These are phyloP conservation scores for Plasmopara muralis DNA, from an alignment of 352 stramenopile species.

Conservation along the genomic window DNA sequence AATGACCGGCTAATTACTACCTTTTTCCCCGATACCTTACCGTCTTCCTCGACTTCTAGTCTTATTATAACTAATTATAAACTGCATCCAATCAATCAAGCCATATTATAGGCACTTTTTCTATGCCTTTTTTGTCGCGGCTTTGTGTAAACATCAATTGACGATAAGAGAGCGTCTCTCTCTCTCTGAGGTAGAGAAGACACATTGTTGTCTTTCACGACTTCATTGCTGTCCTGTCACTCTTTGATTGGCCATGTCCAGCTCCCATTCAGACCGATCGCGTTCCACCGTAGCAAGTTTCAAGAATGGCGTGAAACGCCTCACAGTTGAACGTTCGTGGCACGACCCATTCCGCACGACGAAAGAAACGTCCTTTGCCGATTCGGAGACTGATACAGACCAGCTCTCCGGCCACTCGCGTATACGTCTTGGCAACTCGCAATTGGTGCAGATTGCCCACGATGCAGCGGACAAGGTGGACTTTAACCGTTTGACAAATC, in stretches of 20 bases:
- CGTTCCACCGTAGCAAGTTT: slow-evolving; percentile 19
- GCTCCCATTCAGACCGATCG: slow-evolving; percentile 14
- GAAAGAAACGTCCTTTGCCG: slow-evolving; percentile 18
- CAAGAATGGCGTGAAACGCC: slow-evolving; percentile 21
- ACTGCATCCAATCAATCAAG: too few relatives aligned
- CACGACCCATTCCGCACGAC: slow-evolving; percentile 13
- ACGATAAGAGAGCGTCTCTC: too few relatives aligned
- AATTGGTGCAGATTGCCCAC: slow-evolving; percentile 20
- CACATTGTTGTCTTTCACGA: background rate
- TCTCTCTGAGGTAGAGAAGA: background rate
- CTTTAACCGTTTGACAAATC: slow-evolving; percentile 21
- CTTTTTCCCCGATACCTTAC: too few relatives aligned
- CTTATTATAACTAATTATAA: too few relatives aligned
- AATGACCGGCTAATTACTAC: too few relatives aligned
- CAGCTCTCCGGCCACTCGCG: slow-evolving; percentile 8
- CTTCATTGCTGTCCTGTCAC: slow-evolving; percentile 1
- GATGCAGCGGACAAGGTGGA: slow-evolving; percentile 23
- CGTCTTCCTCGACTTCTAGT: too few relatives aligned
- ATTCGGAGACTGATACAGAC: slow-evolving; percentile 19
- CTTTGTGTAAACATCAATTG: too few relatives aligned
- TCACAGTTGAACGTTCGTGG: slow-evolving; percentile 15
- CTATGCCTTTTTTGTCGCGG: too few relatives aligned
- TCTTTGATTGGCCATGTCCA: slow-evolving; percentile 24
- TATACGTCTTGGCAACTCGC: slow-evolving; percentile 12
- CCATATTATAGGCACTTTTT: too few relatives aligned